Evolutionary conservation across 768 basidiomycete species (phyloP).

Genomic region (Lactifluus piperatus): DNA sequence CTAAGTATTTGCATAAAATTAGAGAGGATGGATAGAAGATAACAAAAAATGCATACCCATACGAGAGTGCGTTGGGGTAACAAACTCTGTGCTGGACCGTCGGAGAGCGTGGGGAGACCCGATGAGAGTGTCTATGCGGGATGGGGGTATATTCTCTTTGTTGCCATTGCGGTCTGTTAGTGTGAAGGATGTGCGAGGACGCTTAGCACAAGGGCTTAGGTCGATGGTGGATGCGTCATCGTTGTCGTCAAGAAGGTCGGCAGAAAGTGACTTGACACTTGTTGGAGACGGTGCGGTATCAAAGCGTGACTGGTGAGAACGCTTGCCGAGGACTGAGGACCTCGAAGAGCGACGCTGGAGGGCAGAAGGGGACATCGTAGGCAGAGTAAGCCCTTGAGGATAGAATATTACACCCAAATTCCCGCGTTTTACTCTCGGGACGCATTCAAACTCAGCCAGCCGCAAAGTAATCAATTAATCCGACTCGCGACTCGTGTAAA

Average conservation of each 20-base stretch:
- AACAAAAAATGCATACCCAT: constrained; percentile 32
- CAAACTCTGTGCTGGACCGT: constrained; percentile 29
- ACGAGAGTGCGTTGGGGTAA: constrained; percentile 37
- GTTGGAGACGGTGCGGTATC: constrained; percentile 31
- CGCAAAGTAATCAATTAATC: constrained; percentile 19
- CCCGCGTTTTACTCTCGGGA: constrained; percentile 19
- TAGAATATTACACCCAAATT: not conserved
- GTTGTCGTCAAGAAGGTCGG: constrained; percentile 12
- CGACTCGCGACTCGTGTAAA: constrained; percentile 14
- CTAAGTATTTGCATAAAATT: constrained; percentile 25
- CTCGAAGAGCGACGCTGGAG: constrained; percentile 19
- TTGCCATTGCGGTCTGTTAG: constrained; percentile 49
- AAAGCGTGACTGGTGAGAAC: constrained; percentile 24
- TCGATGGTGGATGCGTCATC: constrained; percentile 40
- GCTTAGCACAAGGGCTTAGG: constrained; percentile 56
- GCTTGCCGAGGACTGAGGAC: constrained; percentile 30
- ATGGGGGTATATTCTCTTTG: constrained; percentile 75
- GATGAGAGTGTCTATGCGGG: constrained; percentile 32
- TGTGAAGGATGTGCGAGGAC: constrained; percentile 40
- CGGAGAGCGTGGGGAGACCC: constrained; percentile 32
- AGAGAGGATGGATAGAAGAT: not conserved
- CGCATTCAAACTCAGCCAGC: constrained; percentile 24
- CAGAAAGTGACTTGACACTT: constrained; percentile 16
- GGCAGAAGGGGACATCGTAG: constrained; percentile 12
- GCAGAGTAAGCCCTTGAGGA: constrained; percentile 3